Percentiles rank a stretch among this genome's conserved stretches.
Conservation (phyloP, 768 basidiomycete genomes). For the Xanthoconium purpureum region DNA sequence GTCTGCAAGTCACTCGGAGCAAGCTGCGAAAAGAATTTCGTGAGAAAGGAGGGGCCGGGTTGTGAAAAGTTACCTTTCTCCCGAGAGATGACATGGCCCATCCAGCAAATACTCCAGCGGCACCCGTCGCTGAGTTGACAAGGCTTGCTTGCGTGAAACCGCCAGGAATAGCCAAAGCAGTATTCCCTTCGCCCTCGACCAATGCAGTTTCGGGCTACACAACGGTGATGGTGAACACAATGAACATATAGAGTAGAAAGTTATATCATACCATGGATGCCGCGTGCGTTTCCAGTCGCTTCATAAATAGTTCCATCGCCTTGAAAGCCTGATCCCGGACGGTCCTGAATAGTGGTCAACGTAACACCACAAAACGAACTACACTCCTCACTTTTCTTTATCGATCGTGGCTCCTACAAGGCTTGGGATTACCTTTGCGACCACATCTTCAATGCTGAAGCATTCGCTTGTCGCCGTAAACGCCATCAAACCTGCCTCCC, state of each 20-base stretch:
- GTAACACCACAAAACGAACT: neutral
- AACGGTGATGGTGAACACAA: neutral
- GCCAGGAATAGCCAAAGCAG: slow-evolving; percentile 29
- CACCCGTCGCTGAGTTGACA: slow-evolving; percentile 85
- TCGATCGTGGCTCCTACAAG: slow-evolving; percentile 80
- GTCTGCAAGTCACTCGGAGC: slow-evolving; percentile 71
- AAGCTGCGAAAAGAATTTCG: slow-evolving; percentile 42
- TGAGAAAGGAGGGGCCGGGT: neutral
- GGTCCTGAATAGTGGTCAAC: slow-evolving; percentile 45
- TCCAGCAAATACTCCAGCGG: slow-evolving; percentile 87
- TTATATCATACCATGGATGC: slow-evolving; percentile 66
- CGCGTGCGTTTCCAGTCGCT: slow-evolving; percentile 76
- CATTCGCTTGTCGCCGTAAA: slow-evolving; percentile 93
- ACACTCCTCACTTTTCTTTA: slow-evolving; percentile 76
- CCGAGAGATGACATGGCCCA: slow-evolving; percentile 94
- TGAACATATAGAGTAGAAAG: neutral
- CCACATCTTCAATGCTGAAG: slow-evolving; percentile 85
- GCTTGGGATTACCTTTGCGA: slow-evolving; percentile 84
- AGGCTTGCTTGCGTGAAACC: slow-evolving; percentile 38
- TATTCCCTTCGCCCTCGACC: slow-evolving; percentile 35
- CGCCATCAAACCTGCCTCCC: slow-evolving; percentile 93
- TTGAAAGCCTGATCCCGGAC: slow-evolving; percentile 97
- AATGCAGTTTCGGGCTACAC: slow-evolving; percentile 57
- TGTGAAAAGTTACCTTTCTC: slow-evolving; percentile 55
- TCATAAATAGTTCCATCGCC: slow-evolving; percentile 83